phyloP scores from a whole-genome alignment of 2,329 filamentous ascomycete species.

The Xylaria sp. region DNA sequence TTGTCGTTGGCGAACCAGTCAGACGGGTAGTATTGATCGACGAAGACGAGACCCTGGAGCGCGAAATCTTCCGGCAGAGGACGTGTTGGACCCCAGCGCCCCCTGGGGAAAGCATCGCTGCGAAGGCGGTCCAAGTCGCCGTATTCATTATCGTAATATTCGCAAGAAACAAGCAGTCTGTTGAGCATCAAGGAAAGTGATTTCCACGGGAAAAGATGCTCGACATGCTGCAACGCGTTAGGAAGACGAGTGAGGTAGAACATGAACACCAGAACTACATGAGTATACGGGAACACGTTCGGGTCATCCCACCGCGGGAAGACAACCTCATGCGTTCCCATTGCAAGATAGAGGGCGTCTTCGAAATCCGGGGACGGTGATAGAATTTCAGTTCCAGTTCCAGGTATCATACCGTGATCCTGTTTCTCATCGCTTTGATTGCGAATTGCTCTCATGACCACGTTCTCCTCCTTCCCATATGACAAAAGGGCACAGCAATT shows the following conservation, averaged over 20 bases:
- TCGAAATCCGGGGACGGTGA: slow-evolving; percentile 40
- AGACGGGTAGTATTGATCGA: slow-evolving; percentile 66
- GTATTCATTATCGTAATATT: slow-evolving; percentile 13
- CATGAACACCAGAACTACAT: slow-evolving; percentile 71
- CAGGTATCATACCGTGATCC: slow-evolving; percentile 41
- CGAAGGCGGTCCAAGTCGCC: slow-evolving; percentile 52
- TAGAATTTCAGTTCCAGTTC: slow-evolving; percentile 37
- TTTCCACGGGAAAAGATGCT: slow-evolving; percentile 64
- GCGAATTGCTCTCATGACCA: slow-evolving; percentile 57
- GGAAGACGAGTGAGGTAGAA: slow-evolving; percentile 57
- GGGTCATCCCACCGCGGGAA: slow-evolving; percentile 65
- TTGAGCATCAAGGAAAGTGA: slow-evolving; percentile 57
- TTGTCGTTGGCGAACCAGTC: slow-evolving; percentile 69
- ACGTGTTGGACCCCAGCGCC: slow-evolving; percentile 57
- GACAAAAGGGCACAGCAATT: slow-evolving; percentile 65
- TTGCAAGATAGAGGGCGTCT: slow-evolving; percentile 43
- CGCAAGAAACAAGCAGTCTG: slow-evolving; percentile 50
- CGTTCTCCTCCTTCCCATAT: slow-evolving; percentile 63
- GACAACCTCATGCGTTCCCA: slow-evolving; percentile 52
- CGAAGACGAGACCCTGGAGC: slow-evolving; percentile 72
- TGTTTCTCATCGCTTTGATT: slow-evolving; percentile 47
- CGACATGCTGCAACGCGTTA: slow-evolving; percentile 57
- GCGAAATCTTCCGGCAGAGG: slow-evolving; percentile 77
- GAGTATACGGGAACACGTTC: slow-evolving; percentile 71
- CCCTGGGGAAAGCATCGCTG: slow-evolving; percentile 59